Percentiles rank a stretch among this genome's conserved stretches.
phyloP scores from a whole-genome alignment of 2,329 filamentous ascomycete genomes.

The Salinomyces thailandicus region DNA sequence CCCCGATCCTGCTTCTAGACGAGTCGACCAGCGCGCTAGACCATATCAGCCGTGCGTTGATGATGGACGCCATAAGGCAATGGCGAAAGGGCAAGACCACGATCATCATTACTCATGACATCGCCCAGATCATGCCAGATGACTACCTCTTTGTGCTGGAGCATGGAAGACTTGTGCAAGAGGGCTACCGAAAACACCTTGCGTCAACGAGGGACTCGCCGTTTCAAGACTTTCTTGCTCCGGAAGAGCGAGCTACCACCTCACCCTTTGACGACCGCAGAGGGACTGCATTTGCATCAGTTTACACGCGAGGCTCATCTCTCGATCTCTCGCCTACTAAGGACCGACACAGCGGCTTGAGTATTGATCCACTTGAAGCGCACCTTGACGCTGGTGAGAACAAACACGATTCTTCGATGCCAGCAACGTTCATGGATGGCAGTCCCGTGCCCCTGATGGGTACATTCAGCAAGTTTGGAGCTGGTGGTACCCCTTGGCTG shows the following conservation, averaged over 20 bases:
- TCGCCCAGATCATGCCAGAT: constrained; percentile 58
- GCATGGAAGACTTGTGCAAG: constrained; percentile 54
- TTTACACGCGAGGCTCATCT: constrained; percentile 12
- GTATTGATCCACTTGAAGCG: constrained; percentile 19
- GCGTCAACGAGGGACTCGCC: constrained; percentile 26
- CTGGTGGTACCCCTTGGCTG: constrained; percentile 12
- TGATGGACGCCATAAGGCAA: constrained; percentile 63
- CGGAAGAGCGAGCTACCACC: constrained; percentile 11
- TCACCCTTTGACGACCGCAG: constrained; percentile 12
- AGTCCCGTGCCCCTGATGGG: constrained; percentile 17
- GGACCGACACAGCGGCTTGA: background rate
- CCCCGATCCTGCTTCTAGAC: constrained; percentile 73
- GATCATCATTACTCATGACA: constrained; percentile 85
- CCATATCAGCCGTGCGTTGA: constrained; percentile 52
- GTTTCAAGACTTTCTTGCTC: constrained; percentile 23
- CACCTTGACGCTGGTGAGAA: constrained; percentile 20
- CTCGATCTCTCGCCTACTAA: constrained; percentile 2
- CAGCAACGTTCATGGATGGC: constrained; percentile 17
- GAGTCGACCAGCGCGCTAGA: constrained; percentile 84
- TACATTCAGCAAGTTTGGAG: constrained; percentile 2
- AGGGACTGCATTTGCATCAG: constrained; percentile 8
- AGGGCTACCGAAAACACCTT: constrained; percentile 54
- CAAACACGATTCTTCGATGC: constrained; percentile 15
- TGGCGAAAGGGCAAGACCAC: constrained; percentile 80
- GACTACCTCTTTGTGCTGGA: constrained; percentile 79